phyloP scores from a whole-genome alignment of 768 basidiomycete species.

The Termitomyces sp. region DNA sequence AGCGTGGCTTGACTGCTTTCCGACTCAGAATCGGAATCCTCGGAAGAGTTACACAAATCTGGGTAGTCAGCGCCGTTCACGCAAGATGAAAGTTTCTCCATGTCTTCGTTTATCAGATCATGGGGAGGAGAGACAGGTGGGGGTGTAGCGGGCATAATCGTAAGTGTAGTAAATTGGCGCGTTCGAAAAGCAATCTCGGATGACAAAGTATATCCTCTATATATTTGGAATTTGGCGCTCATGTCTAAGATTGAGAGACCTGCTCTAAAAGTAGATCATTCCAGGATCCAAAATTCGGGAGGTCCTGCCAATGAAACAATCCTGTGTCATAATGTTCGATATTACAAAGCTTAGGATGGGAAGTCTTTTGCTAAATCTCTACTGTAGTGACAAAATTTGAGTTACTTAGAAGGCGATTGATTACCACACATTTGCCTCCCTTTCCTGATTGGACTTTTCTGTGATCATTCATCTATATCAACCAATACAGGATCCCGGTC shows the following conservation, averaged over 20 bases:
- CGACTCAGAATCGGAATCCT: conserved; percentile 12
- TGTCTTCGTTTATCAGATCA: not conserved
- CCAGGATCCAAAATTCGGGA: not conserved
- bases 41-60: conserved; percentile 18
- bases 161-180: not conserved
- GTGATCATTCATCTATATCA: no score
- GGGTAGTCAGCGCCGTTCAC: conserved; percentile 11
- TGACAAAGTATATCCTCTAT: not conserved
- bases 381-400: no score
- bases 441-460: no score
- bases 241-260: conserved; percentile 7
- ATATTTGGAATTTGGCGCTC: not conserved
- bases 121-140: not conserved
- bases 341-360: not conserved
- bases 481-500: no score
- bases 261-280: not conserved
- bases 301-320: not conserved
- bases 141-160: not conserved
- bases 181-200: not conserved
- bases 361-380: no score
- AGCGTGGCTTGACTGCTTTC: conserved; percentile 27
- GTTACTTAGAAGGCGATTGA: no score
- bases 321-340: not conserved
- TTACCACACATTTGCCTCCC: no score
- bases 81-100: not conserved